A percentile compares a stretch with the other conserved stretches of the same genome.
Evolutionary conservation across 208 protist genomes (phyloP).

Genomic region (Borovskyia barvae): DNA sequence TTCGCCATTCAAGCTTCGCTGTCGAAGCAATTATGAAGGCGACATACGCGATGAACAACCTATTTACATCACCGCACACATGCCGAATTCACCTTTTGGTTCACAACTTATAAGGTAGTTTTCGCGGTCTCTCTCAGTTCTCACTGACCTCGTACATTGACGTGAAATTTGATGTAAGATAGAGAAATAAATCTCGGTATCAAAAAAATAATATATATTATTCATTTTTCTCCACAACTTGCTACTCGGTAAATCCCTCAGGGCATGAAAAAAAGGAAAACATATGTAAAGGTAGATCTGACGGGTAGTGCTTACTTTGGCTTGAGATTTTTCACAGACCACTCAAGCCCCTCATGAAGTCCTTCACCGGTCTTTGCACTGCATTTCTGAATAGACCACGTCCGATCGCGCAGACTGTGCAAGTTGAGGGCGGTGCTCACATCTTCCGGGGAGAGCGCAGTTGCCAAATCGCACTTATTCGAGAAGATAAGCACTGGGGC

Average conservation of each 20-base stretch:
- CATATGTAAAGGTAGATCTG: too few species aligned
- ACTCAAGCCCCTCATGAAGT: slow-evolving; percentile 86
- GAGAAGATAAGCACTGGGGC: slow-evolving; percentile 96
- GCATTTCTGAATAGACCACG: slow-evolving; percentile 92
- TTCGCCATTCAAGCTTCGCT: too few species aligned
- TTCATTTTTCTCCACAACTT: slow-evolving; percentile 2
- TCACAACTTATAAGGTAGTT: too few species aligned
- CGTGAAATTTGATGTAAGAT: not conserved
- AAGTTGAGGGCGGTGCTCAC: slow-evolving; percentile 85
- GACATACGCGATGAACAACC: too few species aligned
- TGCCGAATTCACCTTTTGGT: too few species aligned
- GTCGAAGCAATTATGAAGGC: too few species aligned
- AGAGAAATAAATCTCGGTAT: not conserved
- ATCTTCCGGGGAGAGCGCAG: slow-evolving; percentile 79
- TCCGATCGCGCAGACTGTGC: slow-evolving; percentile 85
- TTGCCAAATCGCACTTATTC: slow-evolving; percentile 97
- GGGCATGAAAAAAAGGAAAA: slow-evolving; percentile 20
- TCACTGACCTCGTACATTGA: too few species aligned
- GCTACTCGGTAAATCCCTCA: too few species aligned
- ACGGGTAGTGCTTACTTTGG: too few species aligned
- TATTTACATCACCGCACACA: too few species aligned
- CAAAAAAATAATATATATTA: slow-evolving; percentile 4
- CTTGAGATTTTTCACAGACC: slow-evolving; percentile 87
- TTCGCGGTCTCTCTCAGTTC: too few species aligned
- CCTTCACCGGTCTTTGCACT: slow-evolving; percentile 90